phyloP scores from a whole-genome alignment of 2,329 filamentous ascomycete species.

The Coniochaeta hoffmannii region DNA sequence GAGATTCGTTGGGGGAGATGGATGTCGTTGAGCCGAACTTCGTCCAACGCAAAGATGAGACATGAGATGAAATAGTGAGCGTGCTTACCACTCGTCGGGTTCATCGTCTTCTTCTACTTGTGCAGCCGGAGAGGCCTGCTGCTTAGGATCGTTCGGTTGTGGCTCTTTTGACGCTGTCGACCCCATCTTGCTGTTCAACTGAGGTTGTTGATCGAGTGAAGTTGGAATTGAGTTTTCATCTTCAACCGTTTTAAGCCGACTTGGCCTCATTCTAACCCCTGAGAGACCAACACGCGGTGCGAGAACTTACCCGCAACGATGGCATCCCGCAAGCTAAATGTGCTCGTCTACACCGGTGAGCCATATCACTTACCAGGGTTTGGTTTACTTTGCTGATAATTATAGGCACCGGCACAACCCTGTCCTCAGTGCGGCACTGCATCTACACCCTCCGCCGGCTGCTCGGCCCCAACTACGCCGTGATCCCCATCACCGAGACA shows the following conservation, averaged over 20 bases:
- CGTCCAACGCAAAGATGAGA: neutral
- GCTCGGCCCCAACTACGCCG: constrained; percentile 84
- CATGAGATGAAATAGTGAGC: neutral
- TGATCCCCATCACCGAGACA: constrained; percentile 73
- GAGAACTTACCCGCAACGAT: constrained; percentile 32
- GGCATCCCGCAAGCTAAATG: constrained; percentile 69
- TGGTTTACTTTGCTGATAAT: no score
- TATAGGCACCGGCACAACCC: constrained; percentile 73
- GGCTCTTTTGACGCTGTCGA: constrained; percentile 38
- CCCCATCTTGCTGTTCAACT: constrained; percentile 39
- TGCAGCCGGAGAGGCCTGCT: constrained; percentile 24
- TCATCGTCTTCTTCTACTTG: constrained; percentile 65
- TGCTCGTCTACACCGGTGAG: constrained; percentile 85
- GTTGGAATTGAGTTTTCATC: constrained; percentile 1
- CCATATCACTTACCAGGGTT: constrained; percentile 4
- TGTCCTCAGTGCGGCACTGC: constrained; percentile 84
- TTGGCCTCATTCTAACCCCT: neutral
- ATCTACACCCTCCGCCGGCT: constrained; percentile 79
- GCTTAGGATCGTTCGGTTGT: constrained; percentile 18
- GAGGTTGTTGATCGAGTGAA: neutral
- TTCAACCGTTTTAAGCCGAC: neutral
- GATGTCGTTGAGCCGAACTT: neutral
- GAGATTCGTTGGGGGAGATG: neutral
- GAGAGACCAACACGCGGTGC: neutral
- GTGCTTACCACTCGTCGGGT: constrained; percentile 82